phyloP scores from a whole-genome alignment of 331 rosid genomes.

The Spiraea crenata region DNA sequence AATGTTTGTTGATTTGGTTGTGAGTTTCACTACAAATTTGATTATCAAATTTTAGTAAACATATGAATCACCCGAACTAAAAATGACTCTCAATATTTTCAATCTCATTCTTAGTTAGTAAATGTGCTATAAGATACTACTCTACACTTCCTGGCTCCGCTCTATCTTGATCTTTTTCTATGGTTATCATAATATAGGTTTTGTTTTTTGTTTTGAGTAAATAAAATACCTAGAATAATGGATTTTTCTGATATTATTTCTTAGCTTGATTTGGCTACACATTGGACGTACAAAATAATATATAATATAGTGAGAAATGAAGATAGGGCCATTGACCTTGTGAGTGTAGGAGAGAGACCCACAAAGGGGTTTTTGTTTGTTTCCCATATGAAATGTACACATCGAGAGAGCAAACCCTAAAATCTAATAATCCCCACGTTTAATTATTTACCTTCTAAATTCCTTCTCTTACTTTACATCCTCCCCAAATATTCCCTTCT shows the following conservation, averaged over 20 bases:
- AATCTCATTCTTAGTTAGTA: too few relatives aligned
- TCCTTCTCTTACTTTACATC: constrained; percentile 19
- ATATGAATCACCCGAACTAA: too few relatives aligned
- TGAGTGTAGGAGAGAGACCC: constrained; percentile 25
- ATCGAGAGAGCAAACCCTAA: constrained; percentile 32
- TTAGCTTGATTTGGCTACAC: constrained; percentile 34
- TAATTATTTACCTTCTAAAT: constrained; percentile 21
- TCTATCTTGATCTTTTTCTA: constrained; percentile 9
- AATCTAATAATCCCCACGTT: constrained; percentile 9
- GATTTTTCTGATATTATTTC: constrained; percentile 15
- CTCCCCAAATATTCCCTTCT: constrained; percentile 47
- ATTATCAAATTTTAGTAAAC: too few relatives aligned
- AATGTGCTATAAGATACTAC: too few relatives aligned
- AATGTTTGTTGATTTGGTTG: too few relatives aligned
- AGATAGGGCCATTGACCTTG: constrained; percentile 37
- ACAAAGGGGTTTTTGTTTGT: constrained; percentile 50
- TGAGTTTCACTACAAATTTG: too few relatives aligned
- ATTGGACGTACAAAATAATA: constrained; percentile 7
- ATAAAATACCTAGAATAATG: background rate
- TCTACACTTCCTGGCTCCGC: background rate
- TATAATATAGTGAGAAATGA: background rate
- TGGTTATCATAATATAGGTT: background rate
- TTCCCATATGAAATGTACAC: constrained; percentile 29
- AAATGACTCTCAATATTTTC: too few relatives aligned
- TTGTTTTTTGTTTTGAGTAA: background rate